Percentiles rank a stretch among this genome's conserved stretches.
Conservation (phyloP, 2,329 filamentous ascomycete genomes). For the Byssoonygena ceratinophila region DNA sequence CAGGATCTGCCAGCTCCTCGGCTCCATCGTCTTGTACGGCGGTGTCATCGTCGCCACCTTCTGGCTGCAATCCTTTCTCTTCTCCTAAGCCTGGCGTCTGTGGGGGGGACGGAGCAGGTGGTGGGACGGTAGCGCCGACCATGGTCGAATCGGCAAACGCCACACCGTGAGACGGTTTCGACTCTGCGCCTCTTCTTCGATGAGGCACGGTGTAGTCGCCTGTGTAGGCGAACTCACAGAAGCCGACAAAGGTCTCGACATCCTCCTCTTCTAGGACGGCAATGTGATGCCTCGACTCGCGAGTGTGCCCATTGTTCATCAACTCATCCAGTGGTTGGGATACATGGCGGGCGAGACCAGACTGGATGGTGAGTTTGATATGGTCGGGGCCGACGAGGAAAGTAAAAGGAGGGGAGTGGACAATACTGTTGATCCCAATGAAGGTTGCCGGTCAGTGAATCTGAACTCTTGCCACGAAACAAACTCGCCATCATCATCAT, state of each 20-base stretch:
- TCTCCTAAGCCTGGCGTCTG: constrained; percentile 15
- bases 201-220: constrained; percentile 36
- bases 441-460: constrained; percentile 6
- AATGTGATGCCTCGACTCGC: constrained; percentile 35
- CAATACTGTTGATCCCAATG: constrained; percentile 27
- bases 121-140: constrained; percentile 19
- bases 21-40: constrained; percentile 2
- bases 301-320: constrained; percentile 39
- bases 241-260: constrained; percentile 40
- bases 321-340: constrained; percentile 36
- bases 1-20: constrained; percentile 19
- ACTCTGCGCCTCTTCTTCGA: constrained; percentile 15
- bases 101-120: constrained; percentile 27
- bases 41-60: not conserved
- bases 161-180: constrained; percentile 1
- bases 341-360: constrained; percentile 35
- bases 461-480: constrained; percentile 5
- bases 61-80: not conserved
- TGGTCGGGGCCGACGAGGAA: constrained; percentile 39
- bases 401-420: constrained; percentile 36
- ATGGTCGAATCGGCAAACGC: constrained; percentile 12
- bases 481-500: constrained; percentile 9
- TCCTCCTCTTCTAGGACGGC: constrained; percentile 39
- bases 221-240: constrained; percentile 43
- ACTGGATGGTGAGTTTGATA: constrained; percentile 39